Percentiles rank a stretch among this genome's conserved stretches.
Evolutionary conservation across 768 basidiomycete genomes (phyloP).

Genomic region (Phylloporus sp.): DNA sequence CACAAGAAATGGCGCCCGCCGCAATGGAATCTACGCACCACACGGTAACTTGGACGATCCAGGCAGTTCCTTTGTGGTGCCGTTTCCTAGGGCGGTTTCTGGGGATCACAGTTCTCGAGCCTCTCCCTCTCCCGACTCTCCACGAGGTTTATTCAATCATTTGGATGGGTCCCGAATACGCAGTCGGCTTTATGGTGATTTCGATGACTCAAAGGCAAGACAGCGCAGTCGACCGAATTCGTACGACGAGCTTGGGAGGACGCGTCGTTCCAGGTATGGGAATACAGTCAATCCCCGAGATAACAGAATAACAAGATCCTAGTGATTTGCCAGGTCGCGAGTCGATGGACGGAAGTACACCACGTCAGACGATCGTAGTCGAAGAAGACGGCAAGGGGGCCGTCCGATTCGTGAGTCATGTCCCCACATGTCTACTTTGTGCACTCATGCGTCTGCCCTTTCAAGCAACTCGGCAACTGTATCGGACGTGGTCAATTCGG

Average conservation of each 20-base stretch:
- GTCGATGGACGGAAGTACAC: slow-evolving; percentile 58
- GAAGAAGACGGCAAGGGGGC: slow-evolving; percentile 77
- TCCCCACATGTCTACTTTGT: not conserved
- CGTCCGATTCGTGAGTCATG: slow-evolving; percentile 69
- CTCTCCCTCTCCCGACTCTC: slow-evolving; percentile 37
- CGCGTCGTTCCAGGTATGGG: slow-evolving; percentile 60
- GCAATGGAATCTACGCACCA: slow-evolving; percentile 45
- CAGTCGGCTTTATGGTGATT: slow-evolving; percentile 69
- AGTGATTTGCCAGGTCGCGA: slow-evolving; percentile 63
- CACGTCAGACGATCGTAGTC: slow-evolving; percentile 67
- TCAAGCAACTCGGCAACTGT: slow-evolving; percentile 96
- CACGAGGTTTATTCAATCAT: slow-evolving; percentile 25
- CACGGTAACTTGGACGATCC: slow-evolving; percentile 34
- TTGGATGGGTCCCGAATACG: slow-evolving; percentile 38
- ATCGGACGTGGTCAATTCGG: slow-evolving; percentile 98
- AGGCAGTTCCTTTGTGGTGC: slow-evolving; percentile 42
- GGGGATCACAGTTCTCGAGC: slow-evolving; percentile 39
- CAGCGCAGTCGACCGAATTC: slow-evolving; percentile 59
- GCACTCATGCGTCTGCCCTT: slow-evolving; percentile 9
- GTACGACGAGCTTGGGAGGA: slow-evolving; percentile 60
- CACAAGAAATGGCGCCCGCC: slow-evolving; percentile 43
- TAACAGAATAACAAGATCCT: slow-evolving; percentile 44
- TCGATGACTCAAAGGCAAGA: slow-evolving; percentile 51
- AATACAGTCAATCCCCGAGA: slow-evolving; percentile 66
- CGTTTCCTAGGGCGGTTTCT: slow-evolving; percentile 61